These are phyloP conservation scores for Paracamarosporium sp. DNA, from an alignment of 2,329 filamentous ascomycete genomes.

Conservation along the genomic window DNA sequence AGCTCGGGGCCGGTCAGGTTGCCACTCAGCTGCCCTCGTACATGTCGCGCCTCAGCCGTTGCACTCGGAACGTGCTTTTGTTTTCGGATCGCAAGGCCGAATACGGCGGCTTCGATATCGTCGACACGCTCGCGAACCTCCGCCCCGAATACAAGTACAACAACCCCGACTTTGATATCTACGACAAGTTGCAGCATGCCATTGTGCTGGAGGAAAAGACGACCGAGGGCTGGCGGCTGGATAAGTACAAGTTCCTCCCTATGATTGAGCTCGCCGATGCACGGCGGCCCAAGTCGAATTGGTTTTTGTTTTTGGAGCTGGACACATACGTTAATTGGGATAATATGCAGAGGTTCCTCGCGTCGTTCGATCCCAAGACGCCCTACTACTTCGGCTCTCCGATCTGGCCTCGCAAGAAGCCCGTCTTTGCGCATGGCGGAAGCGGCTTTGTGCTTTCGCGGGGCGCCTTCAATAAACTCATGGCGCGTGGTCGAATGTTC, in stretches of 20 bases:
- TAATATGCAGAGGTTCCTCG: slow-evolving; percentile 49
- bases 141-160: slow-evolving; percentile 46
- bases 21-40: slow-evolving; percentile 63
- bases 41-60: slow-evolving; percentile 61
- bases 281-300: slow-evolving; percentile 38
- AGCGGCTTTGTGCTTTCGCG: slow-evolving; percentile 53
- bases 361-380: slow-evolving; percentile 42
- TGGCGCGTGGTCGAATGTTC: slow-evolving; percentile 46
- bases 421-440: slow-evolving; percentile 52
- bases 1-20: slow-evolving; percentile 65
- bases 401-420: slow-evolving; percentile 41
- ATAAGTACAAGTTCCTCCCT: slow-evolving; percentile 66
- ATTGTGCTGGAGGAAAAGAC: slow-evolving; percentile 50
- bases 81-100: slow-evolving; percentile 66
- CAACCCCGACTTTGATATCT: slow-evolving; percentile 60
- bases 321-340: slow-evolving; percentile 48
- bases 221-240: slow-evolving; percentile 60
- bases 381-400: slow-evolving; percentile 51
- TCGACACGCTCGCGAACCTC: slow-evolving; percentile 55
- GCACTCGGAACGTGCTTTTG: slow-evolving; percentile 62
- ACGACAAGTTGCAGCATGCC: slow-evolving; percentile 52
- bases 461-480: slow-evolving; percentile 56
- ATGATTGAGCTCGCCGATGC: slow-evolving; percentile 59
- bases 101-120: slow-evolving; percentile 58
- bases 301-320: slow-evolving; percentile 47